These are phyloP conservation scores for Cryptococcus floricola DNA, from an alignment of 1,284 basidiomycete genomes.

Conservation along the genomic window DNA sequence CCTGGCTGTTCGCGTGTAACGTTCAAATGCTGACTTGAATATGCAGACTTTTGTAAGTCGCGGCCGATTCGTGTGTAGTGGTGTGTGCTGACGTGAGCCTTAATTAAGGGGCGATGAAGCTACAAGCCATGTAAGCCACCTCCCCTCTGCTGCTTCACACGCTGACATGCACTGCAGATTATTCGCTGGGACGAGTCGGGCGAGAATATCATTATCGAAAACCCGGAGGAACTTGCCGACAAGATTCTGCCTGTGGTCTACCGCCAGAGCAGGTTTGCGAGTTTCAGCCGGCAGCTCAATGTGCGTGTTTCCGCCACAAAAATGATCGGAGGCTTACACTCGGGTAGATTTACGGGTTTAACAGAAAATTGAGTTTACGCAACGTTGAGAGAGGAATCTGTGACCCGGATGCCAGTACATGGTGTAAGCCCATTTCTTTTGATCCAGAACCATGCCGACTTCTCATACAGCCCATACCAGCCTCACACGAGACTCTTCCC, in stretches of 20 bases:
- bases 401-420: conserved; percentile 87
- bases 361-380: conserved; percentile 79
- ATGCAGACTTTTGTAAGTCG: neutral
- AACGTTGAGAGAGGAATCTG: conserved; percentile 86
- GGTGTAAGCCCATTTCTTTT: conserved; percentile 62
- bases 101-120: conserved; percentile 2
- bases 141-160: neutral
- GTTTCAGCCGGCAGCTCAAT: conserved; percentile 89
- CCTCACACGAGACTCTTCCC: conserved; percentile 76
- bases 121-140: conserved; percentile 22
- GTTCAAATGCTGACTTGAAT: neutral
- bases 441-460: conserved; percentile 2
- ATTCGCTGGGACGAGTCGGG: conserved; percentile 86
- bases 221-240: conserved; percentile 79
- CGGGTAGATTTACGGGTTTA: conserved; percentile 82
- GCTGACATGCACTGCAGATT: conserved; percentile 52
- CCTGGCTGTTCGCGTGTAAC: no score
- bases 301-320: conserved; percentile 54
- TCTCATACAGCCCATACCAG: conserved; percentile 70
- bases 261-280: conserved; percentile 86
- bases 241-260: conserved; percentile 85
- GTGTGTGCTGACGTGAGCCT: conserved; percentile 16
- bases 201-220: conserved; percentile 85
- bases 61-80: neutral
- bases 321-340: conserved; percentile 3